These are phyloP conservation scores for Sclerotinia minor DNA, from an alignment of 2,329 filamentous ascomycete species.

Conservation along the genomic window DNA sequence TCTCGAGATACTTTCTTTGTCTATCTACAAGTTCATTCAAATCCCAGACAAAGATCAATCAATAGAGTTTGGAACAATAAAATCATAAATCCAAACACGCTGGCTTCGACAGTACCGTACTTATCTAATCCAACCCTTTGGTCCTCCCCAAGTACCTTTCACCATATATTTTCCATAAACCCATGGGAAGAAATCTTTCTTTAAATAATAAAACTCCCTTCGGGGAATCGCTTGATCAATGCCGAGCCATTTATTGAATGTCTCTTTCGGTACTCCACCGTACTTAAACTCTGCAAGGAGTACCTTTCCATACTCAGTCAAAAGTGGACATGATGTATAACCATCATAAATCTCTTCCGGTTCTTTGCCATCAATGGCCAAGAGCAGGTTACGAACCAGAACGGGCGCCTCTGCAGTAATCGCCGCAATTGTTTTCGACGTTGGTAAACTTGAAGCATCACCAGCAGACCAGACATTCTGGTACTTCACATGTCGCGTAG, in stretches of 20 bases:
- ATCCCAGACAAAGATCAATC: no score
- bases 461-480: constrained; percentile 60
- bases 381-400: constrained; percentile 51
- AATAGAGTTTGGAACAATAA: no score
- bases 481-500: constrained; percentile 54
- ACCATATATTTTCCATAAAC: constrained; percentile 62
- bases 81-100: neutral
- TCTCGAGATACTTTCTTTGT: no score
- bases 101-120: neutral
- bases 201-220: constrained; percentile 60
- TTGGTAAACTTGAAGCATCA: constrained; percentile 60
- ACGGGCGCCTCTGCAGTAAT: constrained; percentile 54
- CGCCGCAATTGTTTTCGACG: constrained; percentile 57
- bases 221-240: constrained; percentile 59
- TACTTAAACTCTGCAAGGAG: constrained; percentile 67
- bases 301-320: constrained; percentile 61
- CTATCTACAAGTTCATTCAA: no score
- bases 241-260: constrained; percentile 55
- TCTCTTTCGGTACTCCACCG: constrained; percentile 62
- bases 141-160: constrained; percentile 61
- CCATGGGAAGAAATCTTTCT: constrained; percentile 69
- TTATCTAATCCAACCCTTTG: constrained; percentile 50
- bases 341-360: constrained; percentile 52
- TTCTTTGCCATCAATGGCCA: constrained; percentile 48
- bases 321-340: constrained; percentile 56